Evolutionary conservation across 2,329 filamentous ascomycete species (phyloP), one percentile per base, ranked within the genome.

Genomic region (Pseudopyricularia javanii): DNA sequence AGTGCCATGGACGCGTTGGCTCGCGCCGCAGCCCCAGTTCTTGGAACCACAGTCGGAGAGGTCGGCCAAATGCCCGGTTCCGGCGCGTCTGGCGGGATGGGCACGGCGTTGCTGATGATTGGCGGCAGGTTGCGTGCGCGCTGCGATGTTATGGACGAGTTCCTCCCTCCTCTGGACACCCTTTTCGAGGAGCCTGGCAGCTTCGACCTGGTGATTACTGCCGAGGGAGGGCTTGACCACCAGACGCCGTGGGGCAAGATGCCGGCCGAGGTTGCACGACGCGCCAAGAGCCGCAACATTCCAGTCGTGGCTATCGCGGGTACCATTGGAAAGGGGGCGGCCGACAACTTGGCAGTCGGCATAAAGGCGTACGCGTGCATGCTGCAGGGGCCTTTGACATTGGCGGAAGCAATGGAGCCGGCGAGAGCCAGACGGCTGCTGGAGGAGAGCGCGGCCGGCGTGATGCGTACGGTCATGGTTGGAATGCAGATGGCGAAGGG

Each of bases 231-330:
- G 9, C 68, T 78, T 15, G 75, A 78, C 56, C 67, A 69, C 47
- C 75, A 78, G 56, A 76, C 74, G 0, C 70, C 74, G 0, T 63
- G 67, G 45, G 75, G 75, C 2, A 78, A 78, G 59, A 76, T 78
- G 56, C 74, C 75, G 8, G 74, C 70, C 3, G 74, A 78, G 59
- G 68, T 79, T 26, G 75, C 74, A 9, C 63, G 67, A 51, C 66
- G 73, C 9, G 74, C 74, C 3, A 73, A 70, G 58, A 62, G 63
- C 51, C 67, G 67, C 55, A 67, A 68, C 4, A 64, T 74, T 3
- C 73, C 73, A 0, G 74, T 78, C 2, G 62, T 69, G 40, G 67
- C 66, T 12, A 63, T 69, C 49, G 66, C 65, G 2, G 67, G 67
- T 3, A 69, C 65, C 7, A 66, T 69, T 49, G 66, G 67, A 1